Conservation (phyloP, 768 basidiomycete species). For the Termitomyces sp. region DNA sequence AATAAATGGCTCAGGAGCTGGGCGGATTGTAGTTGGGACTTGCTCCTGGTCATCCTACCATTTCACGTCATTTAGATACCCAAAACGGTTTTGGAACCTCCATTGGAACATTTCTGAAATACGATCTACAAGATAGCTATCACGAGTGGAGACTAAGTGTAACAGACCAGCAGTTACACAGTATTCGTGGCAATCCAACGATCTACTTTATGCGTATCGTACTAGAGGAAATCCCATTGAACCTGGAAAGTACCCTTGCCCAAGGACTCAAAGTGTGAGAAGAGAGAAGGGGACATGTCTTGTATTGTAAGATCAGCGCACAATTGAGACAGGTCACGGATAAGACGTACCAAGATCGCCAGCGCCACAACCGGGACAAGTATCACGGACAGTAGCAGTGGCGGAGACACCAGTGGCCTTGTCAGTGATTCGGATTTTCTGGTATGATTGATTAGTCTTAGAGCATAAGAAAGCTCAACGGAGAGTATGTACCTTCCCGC, state of each 20-base stretch:
- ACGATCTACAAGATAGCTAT: background rate
- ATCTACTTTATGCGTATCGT: background rate
- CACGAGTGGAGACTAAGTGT: background rate
- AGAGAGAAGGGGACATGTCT: slow-evolving; percentile 21
- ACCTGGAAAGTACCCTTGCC: slow-evolving; percentile 13
- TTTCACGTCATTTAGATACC: too few species aligned
- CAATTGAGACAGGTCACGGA: background rate
- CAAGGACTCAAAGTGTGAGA: slow-evolving; percentile 14
- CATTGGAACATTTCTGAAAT: background rate
- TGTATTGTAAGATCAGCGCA: background rate
- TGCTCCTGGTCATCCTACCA: background rate
- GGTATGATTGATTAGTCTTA: background rate
- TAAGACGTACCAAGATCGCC: slow-evolving; percentile 17
- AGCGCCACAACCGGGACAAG: slow-evolving; percentile 16
- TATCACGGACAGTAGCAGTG: slow-evolving; percentile 18
- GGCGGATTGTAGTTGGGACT: background rate
- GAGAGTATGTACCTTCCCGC: slow-evolving; percentile 14
- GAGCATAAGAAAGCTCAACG: background rate
- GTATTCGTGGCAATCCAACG: background rate
- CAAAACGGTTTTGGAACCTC: background rate
- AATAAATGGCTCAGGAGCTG: background rate
- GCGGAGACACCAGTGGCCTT: slow-evolving; percentile 10
- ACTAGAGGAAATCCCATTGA: slow-evolving; percentile 8
- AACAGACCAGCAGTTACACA: slow-evolving; percentile 8
- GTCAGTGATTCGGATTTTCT: slow-evolving; percentile 16